Percentiles rank a stretch among this genome's conserved stretches.
These are phyloP conservation scores for Sclerotinia borealis DNA, from an alignment of 2,329 filamentous ascomycete species.

Conservation along the genomic window DNA sequence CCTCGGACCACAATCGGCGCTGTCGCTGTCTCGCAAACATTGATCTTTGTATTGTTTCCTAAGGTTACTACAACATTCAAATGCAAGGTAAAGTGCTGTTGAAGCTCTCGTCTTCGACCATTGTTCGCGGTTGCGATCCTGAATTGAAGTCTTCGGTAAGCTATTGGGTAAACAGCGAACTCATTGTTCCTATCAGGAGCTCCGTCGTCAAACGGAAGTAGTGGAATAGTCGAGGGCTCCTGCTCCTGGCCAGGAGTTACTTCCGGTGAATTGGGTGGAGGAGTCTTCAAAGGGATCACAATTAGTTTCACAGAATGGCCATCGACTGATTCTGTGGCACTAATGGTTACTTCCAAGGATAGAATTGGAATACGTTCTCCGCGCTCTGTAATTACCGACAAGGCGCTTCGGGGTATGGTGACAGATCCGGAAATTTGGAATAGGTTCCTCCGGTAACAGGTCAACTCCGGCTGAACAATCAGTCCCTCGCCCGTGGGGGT, in stretches of 20 bases:
- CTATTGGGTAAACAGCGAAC: conserved; percentile 84
- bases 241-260: conserved; percentile 64
- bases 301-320: conserved; percentile 89
- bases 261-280: conserved; percentile 69
- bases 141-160: conserved; percentile 91
- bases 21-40: conserved; percentile 78
- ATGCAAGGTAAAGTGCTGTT: conserved; percentile 90
- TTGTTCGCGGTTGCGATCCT: conserved; percentile 95
- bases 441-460: conserved; percentile 90
- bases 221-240: conserved; percentile 75
- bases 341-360: conserved; percentile 80
- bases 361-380: conserved; percentile 79
- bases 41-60: conserved; percentile 73
- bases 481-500: conserved; percentile 45
- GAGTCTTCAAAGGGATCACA: conserved; percentile 96
- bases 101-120: conserved; percentile 85
- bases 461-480: conserved; percentile 68
- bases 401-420: conserved; percentile 68
- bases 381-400: conserved; percentile 76
- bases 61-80: conserved; percentile 81
- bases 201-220: conserved; percentile 58
- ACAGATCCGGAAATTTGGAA: conserved; percentile 94
- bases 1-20: conserved; percentile 91
- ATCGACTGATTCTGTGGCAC: conserved; percentile 91
- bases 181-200: conserved; percentile 44